Percentiles rank a stretch among this genome's conserved stretches.
These are phyloP conservation scores for Trametes pubescens DNA, from an alignment of 1,284 basidiomycete genomes.

Conservation along the genomic window DNA sequence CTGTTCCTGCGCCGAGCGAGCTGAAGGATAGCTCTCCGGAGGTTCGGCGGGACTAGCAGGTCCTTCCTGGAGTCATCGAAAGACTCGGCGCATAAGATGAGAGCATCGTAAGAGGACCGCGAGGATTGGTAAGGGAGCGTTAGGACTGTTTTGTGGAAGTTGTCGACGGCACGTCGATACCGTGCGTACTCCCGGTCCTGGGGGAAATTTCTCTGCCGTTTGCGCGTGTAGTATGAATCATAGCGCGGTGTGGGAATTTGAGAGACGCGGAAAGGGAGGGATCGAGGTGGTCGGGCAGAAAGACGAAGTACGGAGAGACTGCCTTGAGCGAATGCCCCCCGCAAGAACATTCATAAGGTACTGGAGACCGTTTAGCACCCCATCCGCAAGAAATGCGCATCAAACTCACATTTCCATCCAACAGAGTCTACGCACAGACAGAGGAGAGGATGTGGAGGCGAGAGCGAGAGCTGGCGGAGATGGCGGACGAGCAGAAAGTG, in stretches of 20 bases:
- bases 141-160: background rate
- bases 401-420: constrained; percentile 27
- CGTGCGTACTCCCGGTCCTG: background rate
- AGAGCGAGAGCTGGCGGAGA: background rate
- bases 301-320: constrained; percentile 26
- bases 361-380: constrained; percentile 4
- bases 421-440: constrained; percentile 3
- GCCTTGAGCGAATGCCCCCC: constrained; percentile 34
- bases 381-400: too few species aligned
- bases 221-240: background rate
- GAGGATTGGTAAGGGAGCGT: background rate
- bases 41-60: background rate
- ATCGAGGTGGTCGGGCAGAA: background rate
- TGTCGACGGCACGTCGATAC: background rate
- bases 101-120: constrained; percentile 1
- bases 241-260: background rate
- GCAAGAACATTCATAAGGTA: constrained; percentile 45
- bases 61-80: too few species aligned
- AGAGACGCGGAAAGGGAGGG: background rate
- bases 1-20: constrained; percentile 8
- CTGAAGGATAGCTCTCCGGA: constrained; percentile 8
- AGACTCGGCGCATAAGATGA: background rate
- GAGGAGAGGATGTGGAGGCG: background rate
- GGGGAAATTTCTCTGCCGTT: too few species aligned
- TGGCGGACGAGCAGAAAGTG: background rate